Conservation (phyloP, 2,329 filamentous ascomycete genomes). For the Colletotrichum somersetense region DNA sequence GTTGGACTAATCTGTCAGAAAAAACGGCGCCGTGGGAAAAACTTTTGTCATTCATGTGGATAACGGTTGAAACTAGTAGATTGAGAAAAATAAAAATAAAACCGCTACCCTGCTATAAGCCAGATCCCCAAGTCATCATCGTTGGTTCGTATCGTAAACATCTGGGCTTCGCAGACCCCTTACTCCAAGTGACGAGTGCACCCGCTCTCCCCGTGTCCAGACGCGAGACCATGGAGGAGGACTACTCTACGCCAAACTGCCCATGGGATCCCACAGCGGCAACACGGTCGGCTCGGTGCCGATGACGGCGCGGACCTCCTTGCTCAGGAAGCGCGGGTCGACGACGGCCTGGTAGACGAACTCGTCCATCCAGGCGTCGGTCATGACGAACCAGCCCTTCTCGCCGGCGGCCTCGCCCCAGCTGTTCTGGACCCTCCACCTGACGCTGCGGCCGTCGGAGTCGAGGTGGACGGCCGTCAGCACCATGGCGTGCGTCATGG, state of each 20-base stretch:
- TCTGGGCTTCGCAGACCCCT: not conserved
- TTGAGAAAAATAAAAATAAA: not conserved
- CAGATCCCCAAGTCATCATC: slow-evolving; percentile 12
- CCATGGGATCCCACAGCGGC: slow-evolving; percentile 86
- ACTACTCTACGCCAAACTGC: slow-evolving; percentile 69
- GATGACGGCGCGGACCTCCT: slow-evolving; percentile 77
- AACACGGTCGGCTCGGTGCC: slow-evolving; percentile 77
- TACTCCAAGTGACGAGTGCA: not conserved
- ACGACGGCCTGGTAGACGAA: slow-evolving; percentile 91
- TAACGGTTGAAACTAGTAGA: not conserved
- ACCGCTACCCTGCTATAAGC: slow-evolving; percentile 20
- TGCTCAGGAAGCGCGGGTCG: slow-evolving; percentile 75
- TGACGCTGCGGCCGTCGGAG: slow-evolving; percentile 70
- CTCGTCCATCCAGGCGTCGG: slow-evolving; percentile 81
- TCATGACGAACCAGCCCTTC: slow-evolving; percentile 92
- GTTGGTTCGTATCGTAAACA: slow-evolving; percentile 9
- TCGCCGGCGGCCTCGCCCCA: slow-evolving; percentile 80
- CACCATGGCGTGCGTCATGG: slow-evolving; percentile 95
- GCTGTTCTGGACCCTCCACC: slow-evolving; percentile 90
- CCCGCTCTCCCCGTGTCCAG: not conserved
- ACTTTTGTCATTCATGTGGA: not conserved
- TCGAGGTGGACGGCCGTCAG: slow-evolving; percentile 87
- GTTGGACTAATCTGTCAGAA: not conserved
- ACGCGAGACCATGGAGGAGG: not conserved
- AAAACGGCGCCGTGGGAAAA: not conserved